phyloP scores from a whole-genome alignment of 2,329 filamentous ascomycete genomes.

The Kalmusia sp. region DNA sequence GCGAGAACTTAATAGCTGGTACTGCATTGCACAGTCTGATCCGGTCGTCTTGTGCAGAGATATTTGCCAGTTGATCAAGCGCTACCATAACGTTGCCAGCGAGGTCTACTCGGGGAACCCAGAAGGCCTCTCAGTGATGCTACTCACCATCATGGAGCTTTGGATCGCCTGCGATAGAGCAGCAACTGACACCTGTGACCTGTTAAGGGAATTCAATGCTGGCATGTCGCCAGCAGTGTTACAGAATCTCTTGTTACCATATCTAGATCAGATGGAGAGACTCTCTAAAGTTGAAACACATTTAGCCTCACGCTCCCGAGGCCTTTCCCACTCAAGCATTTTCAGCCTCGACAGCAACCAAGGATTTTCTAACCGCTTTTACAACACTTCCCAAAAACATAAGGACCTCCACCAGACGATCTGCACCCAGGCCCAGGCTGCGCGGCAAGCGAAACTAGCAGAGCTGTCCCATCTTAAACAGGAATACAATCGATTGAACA shows the following conservation, averaged over 20 bases:
- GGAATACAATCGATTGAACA: not conserved
- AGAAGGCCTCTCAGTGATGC: constrained; percentile 48
- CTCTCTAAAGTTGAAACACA: constrained; percentile 57
- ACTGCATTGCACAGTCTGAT: not conserved
- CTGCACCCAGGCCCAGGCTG: not conserved
- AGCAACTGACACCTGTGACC: constrained; percentile 44
- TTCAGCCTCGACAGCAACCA: not conserved
- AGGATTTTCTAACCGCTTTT: not conserved
- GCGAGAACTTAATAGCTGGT: not conserved
- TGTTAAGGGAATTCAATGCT: constrained; percentile 57
- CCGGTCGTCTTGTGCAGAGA: not conserved
- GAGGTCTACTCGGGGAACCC: constrained; percentile 37
- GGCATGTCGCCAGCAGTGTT: constrained; percentile 52
- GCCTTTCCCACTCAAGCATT: not conserved
- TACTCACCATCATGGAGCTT: constrained; percentile 63
- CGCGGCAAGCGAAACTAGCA: not conserved
- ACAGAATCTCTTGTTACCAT: constrained; percentile 55
- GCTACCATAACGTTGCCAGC: constrained; percentile 11
- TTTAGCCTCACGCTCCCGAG: constrained; percentile 36
- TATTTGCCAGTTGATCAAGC: not conserved
- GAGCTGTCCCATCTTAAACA: not conserved
- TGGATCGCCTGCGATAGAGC: constrained; percentile 65
- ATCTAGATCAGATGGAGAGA: constrained; percentile 54
- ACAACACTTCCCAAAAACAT: not conserved
- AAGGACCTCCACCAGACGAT: not conserved